A percentile compares a stretch with the other conserved stretches of the same genome.
Evolutionary conservation across 2,329 filamentous ascomycete species (phyloP).

Genomic region (Thielaviopsis cerberus): DNA sequence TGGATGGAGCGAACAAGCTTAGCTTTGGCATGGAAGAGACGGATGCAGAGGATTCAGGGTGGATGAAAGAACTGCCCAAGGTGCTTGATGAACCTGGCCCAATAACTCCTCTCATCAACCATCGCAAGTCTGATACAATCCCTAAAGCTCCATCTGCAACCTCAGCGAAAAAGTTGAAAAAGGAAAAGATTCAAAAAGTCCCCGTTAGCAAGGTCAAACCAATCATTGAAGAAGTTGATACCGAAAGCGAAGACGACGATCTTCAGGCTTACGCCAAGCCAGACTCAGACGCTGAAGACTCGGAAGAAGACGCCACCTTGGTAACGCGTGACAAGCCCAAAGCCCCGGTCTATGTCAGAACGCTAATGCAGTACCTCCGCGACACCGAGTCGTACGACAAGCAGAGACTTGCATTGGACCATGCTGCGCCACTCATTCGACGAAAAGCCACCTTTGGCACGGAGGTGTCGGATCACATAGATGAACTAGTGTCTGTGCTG

Average conservation of each 20-base stretch:
- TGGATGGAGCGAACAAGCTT: conserved; percentile 53
- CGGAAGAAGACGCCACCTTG: conserved; percentile 79
- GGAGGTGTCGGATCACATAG: conserved; percentile 67
- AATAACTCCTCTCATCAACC: conserved; percentile 29
- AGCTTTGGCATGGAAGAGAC: conserved; percentile 73
- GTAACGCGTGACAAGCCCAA: conserved; percentile 66
- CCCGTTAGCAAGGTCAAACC: conserved; percentile 21
- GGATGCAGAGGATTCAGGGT: conserved; percentile 50
- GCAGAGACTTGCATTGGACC: conserved; percentile 59
- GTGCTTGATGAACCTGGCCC: conserved; percentile 45
- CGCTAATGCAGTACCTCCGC: conserved; percentile 59
- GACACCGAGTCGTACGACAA: conserved; percentile 72
- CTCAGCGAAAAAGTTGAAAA: conserved; percentile 16
- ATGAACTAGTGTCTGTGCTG: conserved; percentile 60
- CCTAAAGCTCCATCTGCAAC: conserved; percentile 13
- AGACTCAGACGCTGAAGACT: conserved; percentile 75
- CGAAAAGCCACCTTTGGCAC: conserved; percentile 76
- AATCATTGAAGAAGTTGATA: conserved; percentile 47
- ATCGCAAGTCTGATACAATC: conserved; percentile 9
- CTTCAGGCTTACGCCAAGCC: conserved; percentile 67
- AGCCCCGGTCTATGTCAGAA: conserved; percentile 77
- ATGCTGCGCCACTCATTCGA: conserved; percentile 63
- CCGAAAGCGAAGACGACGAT: conserved; percentile 44
- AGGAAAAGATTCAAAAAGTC: conserved; percentile 16
- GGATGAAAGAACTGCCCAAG: conserved; percentile 51